Conservation (phyloP, 169 alveolate genomes). For the Plasmodium ovale region DNA sequence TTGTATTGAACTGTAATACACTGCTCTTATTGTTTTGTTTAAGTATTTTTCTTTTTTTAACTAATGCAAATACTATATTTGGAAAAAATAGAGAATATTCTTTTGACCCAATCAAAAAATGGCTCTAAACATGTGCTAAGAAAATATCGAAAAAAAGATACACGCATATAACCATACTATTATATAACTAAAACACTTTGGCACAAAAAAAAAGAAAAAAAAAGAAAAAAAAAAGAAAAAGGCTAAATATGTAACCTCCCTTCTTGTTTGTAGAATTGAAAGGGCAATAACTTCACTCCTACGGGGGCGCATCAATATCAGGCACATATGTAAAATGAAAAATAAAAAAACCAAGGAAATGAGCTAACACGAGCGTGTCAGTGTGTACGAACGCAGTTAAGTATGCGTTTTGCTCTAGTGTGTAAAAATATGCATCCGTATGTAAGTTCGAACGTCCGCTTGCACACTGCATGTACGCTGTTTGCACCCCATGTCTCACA, state of each 20-base stretch:
- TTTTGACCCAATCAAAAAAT: neutral
- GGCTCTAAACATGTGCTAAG: slow-evolving; percentile 17
- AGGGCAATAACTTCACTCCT: slow-evolving; percentile 53
- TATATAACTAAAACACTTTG: no score
- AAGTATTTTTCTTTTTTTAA: no score
- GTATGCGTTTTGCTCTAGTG: no score
- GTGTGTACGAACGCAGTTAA: no score
- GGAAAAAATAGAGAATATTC: neutral
- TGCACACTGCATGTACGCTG: neutral
- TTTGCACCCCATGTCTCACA: neutral
- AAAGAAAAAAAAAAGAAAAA: neutral
- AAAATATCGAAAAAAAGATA: neutral
- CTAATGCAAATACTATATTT: neutral
- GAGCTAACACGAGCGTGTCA: no score
- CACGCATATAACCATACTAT: neutral
- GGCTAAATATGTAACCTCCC: neutral
- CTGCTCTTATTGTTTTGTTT: neutral
- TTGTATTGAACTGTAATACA: neutral
- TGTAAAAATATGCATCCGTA: no score
- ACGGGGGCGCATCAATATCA: slow-evolving; percentile 35
- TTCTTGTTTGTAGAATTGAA: slow-evolving; percentile 48
- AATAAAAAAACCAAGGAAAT: slow-evolving; percentile 41
- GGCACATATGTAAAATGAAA: slow-evolving; percentile 68
- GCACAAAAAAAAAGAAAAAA: neutral
- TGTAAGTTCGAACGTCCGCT: neutral